These are phyloP conservation scores for Apiospora phragmitis DNA, from an alignment of 2,329 filamentous ascomycete genomes.

Conservation along the genomic window DNA sequence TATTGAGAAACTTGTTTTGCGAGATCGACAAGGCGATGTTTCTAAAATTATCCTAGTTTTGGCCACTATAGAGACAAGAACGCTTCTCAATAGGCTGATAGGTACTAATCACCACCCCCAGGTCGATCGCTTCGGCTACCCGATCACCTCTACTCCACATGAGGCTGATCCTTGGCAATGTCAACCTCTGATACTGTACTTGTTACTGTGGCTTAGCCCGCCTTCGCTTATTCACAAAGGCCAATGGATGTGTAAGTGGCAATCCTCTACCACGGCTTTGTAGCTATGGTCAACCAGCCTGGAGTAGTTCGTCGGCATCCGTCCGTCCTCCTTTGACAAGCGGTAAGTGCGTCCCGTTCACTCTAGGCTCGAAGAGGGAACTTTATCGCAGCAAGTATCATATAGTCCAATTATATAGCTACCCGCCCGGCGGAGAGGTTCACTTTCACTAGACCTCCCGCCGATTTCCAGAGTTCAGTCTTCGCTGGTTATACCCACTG, in stretches of 20 bases:
- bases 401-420: not conserved
- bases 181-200: not conserved
- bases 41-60: not conserved
- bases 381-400: not conserved
- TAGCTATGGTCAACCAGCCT: not conserved
- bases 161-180: conserved; percentile 3
- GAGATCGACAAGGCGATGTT: not conserved
- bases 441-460: conserved; percentile 4
- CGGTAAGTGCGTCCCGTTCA: not conserved
- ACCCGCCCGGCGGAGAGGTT: not conserved
- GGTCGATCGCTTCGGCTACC: not conserved
- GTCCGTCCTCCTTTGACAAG: not conserved
- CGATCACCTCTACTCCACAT: not conserved
- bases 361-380: conserved; percentile 5
- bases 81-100: not conserved
- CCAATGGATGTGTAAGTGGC: not conserved
- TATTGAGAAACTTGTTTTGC: not conserved
- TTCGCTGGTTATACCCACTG: not conserved
- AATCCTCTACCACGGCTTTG: not conserved
- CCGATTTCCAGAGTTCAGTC: not conserved
- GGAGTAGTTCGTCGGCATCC: not conserved
- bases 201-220: not conserved
- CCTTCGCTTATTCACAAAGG: not conserved
- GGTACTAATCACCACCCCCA: not conserved
- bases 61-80: not conserved